Evolutionary conservation across 2,329 filamentous ascomycete genomes (phyloP).

Genomic region (Falciphora oryzae): DNA sequence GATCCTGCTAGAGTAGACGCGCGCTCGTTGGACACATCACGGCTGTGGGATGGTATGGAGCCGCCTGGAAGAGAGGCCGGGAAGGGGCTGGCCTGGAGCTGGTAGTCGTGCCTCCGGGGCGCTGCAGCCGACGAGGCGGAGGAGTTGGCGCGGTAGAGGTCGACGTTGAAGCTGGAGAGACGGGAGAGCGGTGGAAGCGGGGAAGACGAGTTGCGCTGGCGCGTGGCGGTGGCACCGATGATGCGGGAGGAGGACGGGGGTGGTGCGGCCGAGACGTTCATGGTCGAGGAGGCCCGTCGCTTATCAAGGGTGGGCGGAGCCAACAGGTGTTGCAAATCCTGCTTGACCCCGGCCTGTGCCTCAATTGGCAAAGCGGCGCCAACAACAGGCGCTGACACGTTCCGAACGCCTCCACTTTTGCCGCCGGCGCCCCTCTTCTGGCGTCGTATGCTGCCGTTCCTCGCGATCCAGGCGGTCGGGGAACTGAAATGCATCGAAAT

Average conservation of each 20-base stretch:
- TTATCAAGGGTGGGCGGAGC: conserved; percentile 15
- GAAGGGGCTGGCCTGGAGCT: conserved; percentile 8
- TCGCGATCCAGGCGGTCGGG: conserved; percentile 50
- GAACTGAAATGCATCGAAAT: conserved; percentile 56
- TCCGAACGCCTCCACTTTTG: conserved; percentile 40
- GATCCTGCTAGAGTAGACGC: conserved; percentile 64
- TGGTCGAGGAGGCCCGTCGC: conserved; percentile 5
- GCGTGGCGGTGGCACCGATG: conserved; percentile 18
- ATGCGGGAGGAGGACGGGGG: conserved; percentile 1
- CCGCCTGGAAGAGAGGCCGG: conserved; percentile 19
- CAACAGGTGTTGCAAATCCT: conserved; percentile 22
- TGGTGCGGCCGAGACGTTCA: conserved; percentile 17
- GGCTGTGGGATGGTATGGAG: conserved; percentile 33
- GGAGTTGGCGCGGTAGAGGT: conserved; percentile 40
- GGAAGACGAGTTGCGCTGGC: conserved; percentile 45
- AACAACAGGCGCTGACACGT: conserved; percentile 46
- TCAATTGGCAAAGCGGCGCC: conserved; percentile 21
- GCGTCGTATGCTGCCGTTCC: conserved; percentile 50
- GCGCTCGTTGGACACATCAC: conserved; percentile 39
- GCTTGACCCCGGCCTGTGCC: conserved; percentile 19
- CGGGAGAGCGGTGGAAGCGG: conserved; percentile 49
- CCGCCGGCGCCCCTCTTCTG: conserved; percentile 39
- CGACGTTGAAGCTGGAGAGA: conserved; percentile 49
- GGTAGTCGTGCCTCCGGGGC: conserved; percentile 12
- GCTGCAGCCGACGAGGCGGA: conserved; percentile 26